These are phyloP conservation scores for Brassica hybrid DNA, from an alignment of 441 rosid species.

Conservation along the genomic window DNA sequence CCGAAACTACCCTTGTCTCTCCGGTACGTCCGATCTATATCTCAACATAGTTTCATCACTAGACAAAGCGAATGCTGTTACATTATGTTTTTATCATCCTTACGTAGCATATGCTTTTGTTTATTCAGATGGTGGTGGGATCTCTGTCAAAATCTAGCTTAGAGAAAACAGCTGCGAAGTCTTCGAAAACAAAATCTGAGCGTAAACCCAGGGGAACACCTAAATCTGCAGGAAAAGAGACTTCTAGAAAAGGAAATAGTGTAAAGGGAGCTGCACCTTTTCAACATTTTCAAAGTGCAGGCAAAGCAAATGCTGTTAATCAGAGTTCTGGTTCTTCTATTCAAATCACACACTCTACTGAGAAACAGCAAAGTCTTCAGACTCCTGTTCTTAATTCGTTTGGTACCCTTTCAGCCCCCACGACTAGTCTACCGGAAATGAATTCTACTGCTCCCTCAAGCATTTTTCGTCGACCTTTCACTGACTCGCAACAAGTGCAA, in stretches of 20 bases:
- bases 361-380: conserved; percentile 63
- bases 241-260: conserved; percentile 60
- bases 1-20: conserved; percentile 49
- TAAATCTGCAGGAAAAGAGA: conserved; percentile 66
- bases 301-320: conserved; percentile 50
- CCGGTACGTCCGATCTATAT: conserved; percentile 45
- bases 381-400: conserved; percentile 54
- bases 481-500: conserved; percentile 97
- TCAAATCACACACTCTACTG: conserved; percentile 64
- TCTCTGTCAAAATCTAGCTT: conserved; percentile 60
- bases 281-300: too few species aligned
- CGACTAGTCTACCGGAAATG: conserved; percentile 72
- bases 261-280: too few species aligned
- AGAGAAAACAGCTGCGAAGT: conserved; percentile 52
- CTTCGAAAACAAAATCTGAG: conserved; percentile 67
- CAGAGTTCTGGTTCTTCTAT: conserved; percentile 51
- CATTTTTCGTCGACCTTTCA: conserved; percentile 89
- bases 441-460: conserved; percentile 63
- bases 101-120: conserved; percentile 28
- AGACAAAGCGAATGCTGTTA: conserved; percentile 23
- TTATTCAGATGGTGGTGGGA: conserved; percentile 61
- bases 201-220: conserved; percentile 80
- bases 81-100: conserved; percentile 14
- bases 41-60: conserved; percentile 17
- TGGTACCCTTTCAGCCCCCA: conserved; percentile 56